Evolutionary conservation across 176 grass and related monocot species (phyloP).

Genomic region (Oryza punctata): DNA sequence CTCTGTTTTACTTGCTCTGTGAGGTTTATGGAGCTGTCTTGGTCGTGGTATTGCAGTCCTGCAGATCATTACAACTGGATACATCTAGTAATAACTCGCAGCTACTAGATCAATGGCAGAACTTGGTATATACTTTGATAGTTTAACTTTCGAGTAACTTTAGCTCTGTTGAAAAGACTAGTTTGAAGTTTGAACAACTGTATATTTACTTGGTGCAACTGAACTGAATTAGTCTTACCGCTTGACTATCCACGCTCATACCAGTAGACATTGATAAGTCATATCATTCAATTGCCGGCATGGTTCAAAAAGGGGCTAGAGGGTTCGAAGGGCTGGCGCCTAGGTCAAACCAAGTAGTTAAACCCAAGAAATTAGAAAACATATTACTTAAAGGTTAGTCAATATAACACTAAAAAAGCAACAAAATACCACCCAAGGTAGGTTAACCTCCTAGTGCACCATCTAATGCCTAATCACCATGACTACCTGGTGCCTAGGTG

Average conservation of each 20-base stretch:
- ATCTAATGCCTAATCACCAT: too few species aligned
- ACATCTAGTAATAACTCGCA: neutral
- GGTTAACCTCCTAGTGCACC: too few species aligned
- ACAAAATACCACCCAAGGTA: too few species aligned
- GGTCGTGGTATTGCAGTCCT: neutral
- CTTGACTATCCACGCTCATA: neutral
- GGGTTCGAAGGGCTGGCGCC: too few species aligned
- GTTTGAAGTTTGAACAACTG: neutral
- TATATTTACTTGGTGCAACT: neutral
- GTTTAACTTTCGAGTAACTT: neutral
- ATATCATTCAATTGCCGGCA: neutral
- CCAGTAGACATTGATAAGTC: neutral
- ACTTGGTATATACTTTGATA: conserved; percentile 13
- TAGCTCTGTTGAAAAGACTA: conserved; percentile 16
- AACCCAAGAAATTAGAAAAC: too few species aligned
- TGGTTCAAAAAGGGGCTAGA: too few species aligned
- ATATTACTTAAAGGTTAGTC: too few species aligned
- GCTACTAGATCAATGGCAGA: neutral
- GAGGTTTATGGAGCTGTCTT: neutral
- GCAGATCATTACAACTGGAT: neutral
- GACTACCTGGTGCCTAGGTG: too few species aligned
- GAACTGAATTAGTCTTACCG: neutral
- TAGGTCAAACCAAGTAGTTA: too few species aligned
- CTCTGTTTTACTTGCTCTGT: neutral
- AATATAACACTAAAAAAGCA: too few species aligned